Evolutionary conservation across 2,329 filamentous ascomycete genomes (phyloP).

Genomic region (Chaetomium olivaceum): DNA sequence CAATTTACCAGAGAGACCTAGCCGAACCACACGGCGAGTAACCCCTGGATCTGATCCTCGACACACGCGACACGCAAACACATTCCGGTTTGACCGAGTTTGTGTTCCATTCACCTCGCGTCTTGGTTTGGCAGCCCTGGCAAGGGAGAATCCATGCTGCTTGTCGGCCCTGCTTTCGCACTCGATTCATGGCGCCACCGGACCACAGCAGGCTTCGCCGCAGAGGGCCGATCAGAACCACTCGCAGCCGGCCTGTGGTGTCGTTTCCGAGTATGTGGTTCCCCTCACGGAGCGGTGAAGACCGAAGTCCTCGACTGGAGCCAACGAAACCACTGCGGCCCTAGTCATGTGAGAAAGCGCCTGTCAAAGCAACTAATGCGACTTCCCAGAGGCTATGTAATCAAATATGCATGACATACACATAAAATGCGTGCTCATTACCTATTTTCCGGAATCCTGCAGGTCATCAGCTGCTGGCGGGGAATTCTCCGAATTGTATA

Average conservation of each 20-base stretch:
- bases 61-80: background rate
- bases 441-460: slow-evolving; percentile 20
- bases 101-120: background rate
- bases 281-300: slow-evolving; percentile 12
- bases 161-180: slow-evolving; percentile 8
- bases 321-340: background rate
- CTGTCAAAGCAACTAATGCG: slow-evolving; percentile 15
- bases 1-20: background rate
- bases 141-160: background rate
- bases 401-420: background rate
- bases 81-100: background rate
- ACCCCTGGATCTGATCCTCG: background rate
- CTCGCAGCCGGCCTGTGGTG: background rate
- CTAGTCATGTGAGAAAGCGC: background rate
- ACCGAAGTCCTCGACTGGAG: background rate
- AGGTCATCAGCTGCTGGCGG: slow-evolving; percentile 11
- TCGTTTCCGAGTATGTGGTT: background rate
- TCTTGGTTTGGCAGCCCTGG: background rate
- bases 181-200: slow-evolving; percentile 18
- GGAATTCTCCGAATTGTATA: slow-evolving; percentile 26
- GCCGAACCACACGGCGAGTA: background rate
- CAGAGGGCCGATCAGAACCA: background rate
- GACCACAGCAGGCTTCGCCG: slow-evolving; percentile 20
- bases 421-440: background rate
- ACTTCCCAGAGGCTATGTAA: slow-evolving; percentile 18